Percentiles rank a stretch among this genome's conserved stretches.
phyloP scores from a whole-genome alignment of 345 rosid species.

The Rhizophora apiculata region DNA sequence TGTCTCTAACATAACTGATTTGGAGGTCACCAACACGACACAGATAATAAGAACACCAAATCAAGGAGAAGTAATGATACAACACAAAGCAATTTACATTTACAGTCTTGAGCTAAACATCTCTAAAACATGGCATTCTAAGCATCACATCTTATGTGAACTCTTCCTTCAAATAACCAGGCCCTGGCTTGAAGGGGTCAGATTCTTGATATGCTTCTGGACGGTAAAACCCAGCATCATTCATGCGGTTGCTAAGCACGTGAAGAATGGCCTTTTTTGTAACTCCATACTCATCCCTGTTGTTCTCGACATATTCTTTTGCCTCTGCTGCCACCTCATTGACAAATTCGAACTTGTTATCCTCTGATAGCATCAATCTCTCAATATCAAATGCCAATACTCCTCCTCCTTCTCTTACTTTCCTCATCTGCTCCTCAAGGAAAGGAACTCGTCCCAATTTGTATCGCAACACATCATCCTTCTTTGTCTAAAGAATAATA shows the following conservation, averaged over 20 bases:
- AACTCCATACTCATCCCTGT: constrained; percentile 77
- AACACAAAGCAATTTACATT: too few species aligned
- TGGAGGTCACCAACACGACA: too few species aligned
- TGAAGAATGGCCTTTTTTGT: constrained; percentile 80
- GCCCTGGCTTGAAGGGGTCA: constrained; percentile 79
- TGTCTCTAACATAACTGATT: too few species aligned
- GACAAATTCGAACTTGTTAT: constrained; percentile 68
- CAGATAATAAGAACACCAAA: too few species aligned
- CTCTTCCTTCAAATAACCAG: constrained; percentile 58
- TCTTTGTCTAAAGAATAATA: constrained; percentile 49
- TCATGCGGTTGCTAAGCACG: constrained; percentile 75
- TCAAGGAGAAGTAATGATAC: too few species aligned
- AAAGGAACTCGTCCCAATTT: constrained; percentile 65
- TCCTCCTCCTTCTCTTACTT: constrained; percentile 60
- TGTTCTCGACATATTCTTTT: constrained; percentile 58
- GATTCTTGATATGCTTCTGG: constrained; percentile 67
- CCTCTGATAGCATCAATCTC: constrained; percentile 64
- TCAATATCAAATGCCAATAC: constrained; percentile 66
- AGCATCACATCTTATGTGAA: constrained; percentile 32
- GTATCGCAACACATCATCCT: constrained; percentile 65
- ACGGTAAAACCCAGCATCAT: constrained; percentile 72
- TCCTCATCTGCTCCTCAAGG: constrained; percentile 86
- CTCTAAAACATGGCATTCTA: neutral
- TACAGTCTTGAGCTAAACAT: neutral
- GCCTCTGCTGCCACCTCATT: constrained; percentile 90